Evolutionary conservation across 768 basidiomycete genomes (phyloP), one percentile per base, ranked within the genome.

Genomic region (Podaxis mareebaensis): DNA sequence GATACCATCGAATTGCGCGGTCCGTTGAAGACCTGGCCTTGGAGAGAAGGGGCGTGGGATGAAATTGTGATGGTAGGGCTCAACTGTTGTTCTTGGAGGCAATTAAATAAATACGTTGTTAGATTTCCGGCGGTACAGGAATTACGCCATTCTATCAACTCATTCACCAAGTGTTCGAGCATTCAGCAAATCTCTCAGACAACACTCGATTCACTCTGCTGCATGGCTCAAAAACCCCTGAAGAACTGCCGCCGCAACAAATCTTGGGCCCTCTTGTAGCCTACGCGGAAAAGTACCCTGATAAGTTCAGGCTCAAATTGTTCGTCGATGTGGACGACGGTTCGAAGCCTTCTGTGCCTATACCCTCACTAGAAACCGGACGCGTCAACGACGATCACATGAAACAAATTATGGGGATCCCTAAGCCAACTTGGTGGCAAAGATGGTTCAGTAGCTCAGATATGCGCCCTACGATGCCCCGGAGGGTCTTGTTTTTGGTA

Each of bases 111-210:
- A 52, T 42, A 60, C 20, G 22, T 36, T 55, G 6, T 17, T 52
- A 95, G 93, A 87, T 95, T 60, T 93, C 92, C 49, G 93, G 93
- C 40, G 93, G 93, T 28, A 95, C 93, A 4, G 93, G 93, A 30
- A 88, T 95, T 54, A 89, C 93, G 15, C 93, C 93, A 3, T 94
- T 95, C 72, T 86, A 86, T 69, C 93, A 95, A 70, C 79, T 95
- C 20, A 78, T 93, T 63, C 81, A 89, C 68, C 75, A 75, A 6
- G 69, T 83, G 13, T 84, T 92, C 48, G 75, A 75, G 20, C 70
- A 71, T 60, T 69, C 73, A n/a, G 63, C 65, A 44, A 46, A 6
- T 13, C 52, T 68, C 66, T 44, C 65, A 26, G 65, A 75, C 22
- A 72, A 71, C 30, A 85, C 90, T 51, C 85, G 83, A 2, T 89